Percentiles rank a stretch among this genome's conserved stretches.
Conservation (phyloP, 352 stramenopile genomes). For the Phytopythium cucurbitacearum region DNA sequence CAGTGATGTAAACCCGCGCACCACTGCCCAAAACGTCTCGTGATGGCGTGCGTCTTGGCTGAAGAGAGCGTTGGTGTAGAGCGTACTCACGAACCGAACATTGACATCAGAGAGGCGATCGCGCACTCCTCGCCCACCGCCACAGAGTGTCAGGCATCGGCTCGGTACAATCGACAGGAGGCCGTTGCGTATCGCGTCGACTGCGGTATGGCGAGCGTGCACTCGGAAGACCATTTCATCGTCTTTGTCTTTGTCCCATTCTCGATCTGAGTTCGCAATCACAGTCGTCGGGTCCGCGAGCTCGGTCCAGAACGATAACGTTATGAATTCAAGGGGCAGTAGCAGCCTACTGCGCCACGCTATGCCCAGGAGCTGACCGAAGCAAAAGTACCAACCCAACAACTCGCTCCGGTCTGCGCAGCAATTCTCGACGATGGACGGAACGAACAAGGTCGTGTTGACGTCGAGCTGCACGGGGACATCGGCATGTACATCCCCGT, state of each 20-base stretch:
- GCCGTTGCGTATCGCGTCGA: conserved; percentile 48
- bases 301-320: conserved; percentile 34
- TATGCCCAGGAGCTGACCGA: conserved; percentile 60
- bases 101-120: conserved; percentile 27
- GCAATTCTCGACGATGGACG: conserved; percentile 10
- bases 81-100: conserved; percentile 15
- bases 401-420: conserved; percentile 18
- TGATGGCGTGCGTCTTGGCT: conserved; percentile 18
- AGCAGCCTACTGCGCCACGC: conserved; percentile 45
- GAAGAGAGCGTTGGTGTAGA: conserved; percentile 32
- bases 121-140: conserved; percentile 23
- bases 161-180: conserved; percentile 47
- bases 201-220: conserved; percentile 8
- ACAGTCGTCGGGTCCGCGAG: conserved; percentile 9
- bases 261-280: background rate
- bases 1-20: conserved; percentile 34
- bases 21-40: conserved; percentile 41
- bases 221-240: background rate
- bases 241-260: background rate
- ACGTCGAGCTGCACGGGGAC: conserved; percentile 33
- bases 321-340: conserved; percentile 53
- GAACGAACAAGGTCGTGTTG: conserved; percentile 38
- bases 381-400: conserved; percentile 46
- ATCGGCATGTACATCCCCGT: background rate
- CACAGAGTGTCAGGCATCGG: conserved; percentile 38